Base-by-base conservation (phyloP, 2,329 filamentous ascomycete genomes). In the Ophiocordyceps camponoti-floridani region DNA sequence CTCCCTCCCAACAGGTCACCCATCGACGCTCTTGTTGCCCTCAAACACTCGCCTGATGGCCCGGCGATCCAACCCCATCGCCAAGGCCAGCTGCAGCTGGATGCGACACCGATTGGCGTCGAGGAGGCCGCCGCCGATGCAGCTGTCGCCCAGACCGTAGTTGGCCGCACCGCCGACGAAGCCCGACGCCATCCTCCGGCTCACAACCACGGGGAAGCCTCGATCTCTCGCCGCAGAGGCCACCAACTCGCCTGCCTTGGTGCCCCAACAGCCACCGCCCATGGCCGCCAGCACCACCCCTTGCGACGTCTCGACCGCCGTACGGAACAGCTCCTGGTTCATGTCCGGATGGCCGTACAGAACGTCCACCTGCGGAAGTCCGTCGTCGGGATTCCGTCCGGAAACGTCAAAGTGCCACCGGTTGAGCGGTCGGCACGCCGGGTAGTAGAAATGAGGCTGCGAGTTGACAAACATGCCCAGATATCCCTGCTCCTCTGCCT, bases 381-480 rank as follows among this genome's bases (percentile, higher is more conserved):
- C 51, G 0, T 56, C 58, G 8, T 60, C 47, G 3, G 53, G 43
- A 14, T 43, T 41, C 35, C 47, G 47, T 5, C 26, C 49, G 30
- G 52, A 52, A 42, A 69, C 58, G 52, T 62, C 59, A 51, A 66
- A 72, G 48, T 65, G 57, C 42, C 59, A 54, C 53, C 68, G 65
- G 44, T 67, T 65, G 19, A 67, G 56, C 12, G 75, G 69, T 41
- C 62, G 58, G 2, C 65, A 61, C 0, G 75, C 63, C 10, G 65
- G 63, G 51, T 67, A 79, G 63, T 72, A 80, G 62, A 78, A 80
- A 51, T 72, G 68, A 0, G 76, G 74, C 35, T 68, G 62, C 46
- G 75, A 64, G 51, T 75, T 69, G 52, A 77, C 65, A 54, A 80
- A 72, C 46, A 66, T 63, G 33, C 77, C 77, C 0, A 80, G 62